Conservation (phyloP, 1,139 yeast genomes). For the Diutina neorugosa region DNA sequence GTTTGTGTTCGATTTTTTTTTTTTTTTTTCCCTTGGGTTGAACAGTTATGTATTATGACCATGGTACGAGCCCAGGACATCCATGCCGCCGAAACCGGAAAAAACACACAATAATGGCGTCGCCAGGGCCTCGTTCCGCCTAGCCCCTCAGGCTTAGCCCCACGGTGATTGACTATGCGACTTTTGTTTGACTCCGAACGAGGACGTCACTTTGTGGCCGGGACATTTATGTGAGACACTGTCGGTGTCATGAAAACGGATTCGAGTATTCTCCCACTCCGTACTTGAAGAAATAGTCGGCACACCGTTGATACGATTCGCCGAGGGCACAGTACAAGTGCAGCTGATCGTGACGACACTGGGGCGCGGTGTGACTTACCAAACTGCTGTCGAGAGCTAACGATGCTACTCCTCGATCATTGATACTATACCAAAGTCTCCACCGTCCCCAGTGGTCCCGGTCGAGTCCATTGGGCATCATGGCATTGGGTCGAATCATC, state of each 20-base stretch:
- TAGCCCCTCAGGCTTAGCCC: too few relatives aligned
- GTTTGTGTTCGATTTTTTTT: background rate
- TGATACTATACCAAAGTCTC: background rate
- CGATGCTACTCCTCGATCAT: background rate
- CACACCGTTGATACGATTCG: background rate
- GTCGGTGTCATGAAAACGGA: too few relatives aligned
- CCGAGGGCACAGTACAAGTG: constrained; percentile 3
- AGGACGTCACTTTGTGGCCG: too few relatives aligned
- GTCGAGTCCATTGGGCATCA: constrained; percentile 26
- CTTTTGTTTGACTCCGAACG: too few relatives aligned
- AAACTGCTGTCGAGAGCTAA: background rate
- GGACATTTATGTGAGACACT: too few relatives aligned
- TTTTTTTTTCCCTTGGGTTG: too few relatives aligned
- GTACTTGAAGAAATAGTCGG: background rate
- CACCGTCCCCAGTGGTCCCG: background rate
- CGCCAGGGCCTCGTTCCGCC: too few relatives aligned
- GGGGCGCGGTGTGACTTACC: background rate
- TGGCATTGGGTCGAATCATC: constrained; percentile 18
- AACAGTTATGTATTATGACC: background rate
- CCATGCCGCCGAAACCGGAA: background rate
- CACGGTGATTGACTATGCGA: too few relatives aligned
- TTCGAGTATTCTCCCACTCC: background rate
- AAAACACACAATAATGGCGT: background rate
- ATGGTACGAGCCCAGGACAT: background rate
- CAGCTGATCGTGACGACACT: background rate